A percentile compares a stretch with the other conserved stretches of the same genome.
Conservation (phyloP, 306 rosid species). For the Corylus avellana region DNA sequence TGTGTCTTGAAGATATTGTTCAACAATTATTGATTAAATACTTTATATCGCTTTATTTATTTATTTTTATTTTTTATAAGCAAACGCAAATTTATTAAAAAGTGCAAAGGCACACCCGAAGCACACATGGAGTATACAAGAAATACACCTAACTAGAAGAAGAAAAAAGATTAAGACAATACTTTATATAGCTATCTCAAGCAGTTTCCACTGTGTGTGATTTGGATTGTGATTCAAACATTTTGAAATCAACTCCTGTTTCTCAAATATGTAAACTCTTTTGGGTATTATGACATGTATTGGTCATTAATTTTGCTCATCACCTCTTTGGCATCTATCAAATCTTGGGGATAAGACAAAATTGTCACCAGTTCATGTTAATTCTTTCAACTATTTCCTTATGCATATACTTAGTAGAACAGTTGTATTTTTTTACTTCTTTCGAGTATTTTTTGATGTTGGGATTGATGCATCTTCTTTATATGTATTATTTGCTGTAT, state of each 20-base stretch:
- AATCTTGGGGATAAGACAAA: background rate
- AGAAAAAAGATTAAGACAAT: too few species aligned
- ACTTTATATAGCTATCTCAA: background rate
- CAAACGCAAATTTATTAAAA: too few species aligned
- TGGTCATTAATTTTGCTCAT: background rate
- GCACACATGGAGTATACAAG: too few species aligned
- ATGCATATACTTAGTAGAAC: background rate
- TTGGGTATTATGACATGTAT: background rate
- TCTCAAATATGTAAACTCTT: background rate
- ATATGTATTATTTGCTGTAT: conserved; percentile 26
- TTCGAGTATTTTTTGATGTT: conserved; percentile 8
- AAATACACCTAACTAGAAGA: too few species aligned
- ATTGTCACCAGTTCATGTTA: background rate
- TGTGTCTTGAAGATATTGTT: background rate
- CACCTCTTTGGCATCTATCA: background rate
- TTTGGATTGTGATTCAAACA: background rate
- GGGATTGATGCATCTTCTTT: conserved; percentile 19
- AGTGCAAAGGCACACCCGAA: too few species aligned
- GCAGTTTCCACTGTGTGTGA: background rate
- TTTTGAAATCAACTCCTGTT: background rate
- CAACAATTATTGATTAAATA: background rate
- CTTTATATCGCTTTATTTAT: background rate
- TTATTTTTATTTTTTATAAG: too few species aligned
- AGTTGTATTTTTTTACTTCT: background rate
- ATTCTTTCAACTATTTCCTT: background rate